Base-by-base conservation (phyloP, 2,329 filamentous ascomycete genomes). In the Arthrinium phaeospermum region DNA sequence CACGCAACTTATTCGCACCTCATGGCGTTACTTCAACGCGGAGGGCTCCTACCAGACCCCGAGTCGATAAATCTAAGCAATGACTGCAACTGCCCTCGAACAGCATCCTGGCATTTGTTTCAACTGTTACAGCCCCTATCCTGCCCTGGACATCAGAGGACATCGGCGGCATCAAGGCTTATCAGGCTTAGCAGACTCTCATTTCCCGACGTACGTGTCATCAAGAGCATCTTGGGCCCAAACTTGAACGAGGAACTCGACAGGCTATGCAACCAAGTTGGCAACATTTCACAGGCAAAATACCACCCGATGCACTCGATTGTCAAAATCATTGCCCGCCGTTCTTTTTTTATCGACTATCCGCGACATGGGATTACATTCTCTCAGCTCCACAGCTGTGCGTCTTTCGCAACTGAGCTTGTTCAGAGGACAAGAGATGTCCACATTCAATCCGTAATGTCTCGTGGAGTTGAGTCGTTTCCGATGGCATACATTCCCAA, bases 281-380 rank as follows among this genome's bases (percentile, higher is more conserved):
- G 10, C 3, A 0, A 3, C 0, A n/a, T 22, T 12, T 6, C 0
- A 24, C 0, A 24, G 10, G 10, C 22, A 6, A 1, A 24, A 0
- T 7, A 12, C 8, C 8, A 22, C 10, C 4, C 10, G 22, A 49
- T 49, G 4, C 47, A 49, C 0, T n/a, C 22, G 10, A 49, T 49
- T 6, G 47, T 22, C 6, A 10, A 3, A 3, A 12, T 12, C 4
- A 13, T n/a, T 1, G 47, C 5, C 47, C 7, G 4, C 4, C 47
- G 10, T n/a, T 24, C 8, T 1, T n/a, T 37, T 37, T 41, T 10
- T 41, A 5, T 41, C n/a, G n/a, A n/a, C n/a, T 8, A 10, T 41
- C 37, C 37, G 5, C 37, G 2, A 41, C 6, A 10, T 10, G 7
- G 10, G 10, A 41, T 10, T 10, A 10, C 37, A 10, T 41, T 8